Evolutionary conservation across 352 stramenopile species (phyloP).

Genomic region (Phytophthora crassamura): DNA sequence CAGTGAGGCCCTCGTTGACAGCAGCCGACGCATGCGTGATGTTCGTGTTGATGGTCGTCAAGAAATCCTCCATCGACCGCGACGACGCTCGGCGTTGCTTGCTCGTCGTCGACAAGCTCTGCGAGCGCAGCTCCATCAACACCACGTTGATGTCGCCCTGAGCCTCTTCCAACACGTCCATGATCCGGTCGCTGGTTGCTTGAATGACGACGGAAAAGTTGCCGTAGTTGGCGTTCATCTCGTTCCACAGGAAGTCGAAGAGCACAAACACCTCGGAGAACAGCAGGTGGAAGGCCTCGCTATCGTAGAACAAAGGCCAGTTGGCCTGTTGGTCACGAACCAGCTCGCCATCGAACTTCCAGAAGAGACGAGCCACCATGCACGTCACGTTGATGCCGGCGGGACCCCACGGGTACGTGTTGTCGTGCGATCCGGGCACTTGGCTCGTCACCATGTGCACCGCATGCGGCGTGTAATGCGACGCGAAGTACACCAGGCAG

Average conservation of each 20-base stretch:
- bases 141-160: conserved; percentile 69
- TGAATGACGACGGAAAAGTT: conserved; percentile 88
- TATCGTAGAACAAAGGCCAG: conserved; percentile 77
- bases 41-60: conserved; percentile 67
- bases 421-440: conserved; percentile 78
- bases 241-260: conserved; percentile 85
- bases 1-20: conserved; percentile 31
- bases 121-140: conserved; percentile 64
- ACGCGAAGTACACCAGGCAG: conserved; percentile 85
- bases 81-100: conserved; percentile 59
- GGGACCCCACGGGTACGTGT: conserved; percentile 87
- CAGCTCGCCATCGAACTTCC: conserved; percentile 80
- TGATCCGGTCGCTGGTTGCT: conserved; percentile 68
- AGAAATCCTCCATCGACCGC: conserved; percentile 74
- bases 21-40: conserved; percentile 43
- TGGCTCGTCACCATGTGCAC: conserved; percentile 81
- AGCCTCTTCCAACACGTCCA: conserved; percentile 76
- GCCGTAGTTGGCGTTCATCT: conserved; percentile 89
- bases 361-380: conserved; percentile 82
- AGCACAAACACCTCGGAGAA: conserved; percentile 88
- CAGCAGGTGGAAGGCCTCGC: conserved; percentile 74
- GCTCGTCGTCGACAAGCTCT: conserved; percentile 49
- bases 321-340: conserved; percentile 67
- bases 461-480: conserved; percentile 68
- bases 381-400: conserved; percentile 89